phyloP scores from a whole-genome alignment of 2,329 filamentous ascomycete genomes.

The Nannizziopsis barbatae region DNA sequence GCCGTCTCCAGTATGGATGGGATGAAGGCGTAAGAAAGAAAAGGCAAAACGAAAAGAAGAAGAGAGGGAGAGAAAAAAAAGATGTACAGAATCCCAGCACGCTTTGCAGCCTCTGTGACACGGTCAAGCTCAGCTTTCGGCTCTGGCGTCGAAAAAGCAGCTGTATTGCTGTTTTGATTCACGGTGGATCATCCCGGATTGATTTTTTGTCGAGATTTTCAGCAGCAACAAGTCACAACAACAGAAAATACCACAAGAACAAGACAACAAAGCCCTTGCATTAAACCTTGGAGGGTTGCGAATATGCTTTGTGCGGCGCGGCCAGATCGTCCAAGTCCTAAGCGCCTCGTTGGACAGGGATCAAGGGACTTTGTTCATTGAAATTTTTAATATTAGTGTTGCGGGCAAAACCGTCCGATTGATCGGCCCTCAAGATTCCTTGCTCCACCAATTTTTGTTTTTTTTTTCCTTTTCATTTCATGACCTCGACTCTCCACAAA shows the following conservation, averaged over 20 bases:
- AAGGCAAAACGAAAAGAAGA: neutral
- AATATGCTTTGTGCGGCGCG: slow-evolving; percentile 12
- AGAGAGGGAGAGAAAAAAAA: too few species aligned
- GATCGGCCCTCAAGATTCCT: slow-evolving; percentile 2
- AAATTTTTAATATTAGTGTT: slow-evolving; percentile 4
- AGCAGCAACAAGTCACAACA: too few species aligned
- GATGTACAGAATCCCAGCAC: neutral
- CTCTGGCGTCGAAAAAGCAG: neutral
- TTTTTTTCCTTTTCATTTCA: too few species aligned
- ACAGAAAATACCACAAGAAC: too few species aligned
- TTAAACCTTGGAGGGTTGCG: neutral
- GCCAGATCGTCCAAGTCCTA: slow-evolving; percentile 11
- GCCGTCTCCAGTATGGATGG: neutral
- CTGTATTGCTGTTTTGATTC: neutral
- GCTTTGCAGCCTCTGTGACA: slow-evolving; percentile 5
- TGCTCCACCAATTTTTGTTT: neutral
- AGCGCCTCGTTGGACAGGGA: slow-evolving; percentile 10
- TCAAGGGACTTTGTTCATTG: neutral
- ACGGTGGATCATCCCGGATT: slow-evolving; percentile 2
- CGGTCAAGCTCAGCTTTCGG: slow-evolving; percentile 3
- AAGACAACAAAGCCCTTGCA: slow-evolving; percentile 10
- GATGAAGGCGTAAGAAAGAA: neutral
- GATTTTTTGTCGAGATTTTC: neutral
- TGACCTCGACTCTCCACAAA: too few species aligned
- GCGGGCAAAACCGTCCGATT: slow-evolving; percentile 7